phyloP scores from a whole-genome alignment of 768 basidiomycete species.

The Astraeus odoratus region DNA sequence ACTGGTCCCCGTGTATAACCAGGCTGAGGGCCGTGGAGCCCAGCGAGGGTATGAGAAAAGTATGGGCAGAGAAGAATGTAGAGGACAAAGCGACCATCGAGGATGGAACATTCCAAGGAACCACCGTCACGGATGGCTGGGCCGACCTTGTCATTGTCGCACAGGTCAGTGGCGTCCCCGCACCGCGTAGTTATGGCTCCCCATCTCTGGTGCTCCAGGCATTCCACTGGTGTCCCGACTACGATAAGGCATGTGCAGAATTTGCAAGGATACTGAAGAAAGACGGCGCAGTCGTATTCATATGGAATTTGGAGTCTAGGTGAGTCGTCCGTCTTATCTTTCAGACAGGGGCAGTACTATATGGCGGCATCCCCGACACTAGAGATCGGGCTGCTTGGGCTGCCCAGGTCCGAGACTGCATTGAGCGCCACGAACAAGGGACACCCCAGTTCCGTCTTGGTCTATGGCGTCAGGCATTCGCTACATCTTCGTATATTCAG shows the following conservation, averaged over 20 bases:
- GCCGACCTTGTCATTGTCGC: constrained; percentile 77
- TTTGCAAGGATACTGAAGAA: constrained; percentile 79
- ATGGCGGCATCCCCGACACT: too few species aligned
- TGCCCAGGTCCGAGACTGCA: constrained; percentile 57
- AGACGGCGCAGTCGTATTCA: constrained; percentile 57
- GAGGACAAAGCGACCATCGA: constrained; percentile 46
- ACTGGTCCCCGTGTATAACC: constrained; percentile 43
- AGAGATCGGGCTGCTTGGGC: constrained; percentile 70
- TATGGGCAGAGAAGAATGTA: constrained; percentile 50
- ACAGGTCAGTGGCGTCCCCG: constrained; percentile 40
- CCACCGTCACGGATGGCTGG: constrained; percentile 55
- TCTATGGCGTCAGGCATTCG: constrained; percentile 68
- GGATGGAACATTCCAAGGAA: constrained; percentile 66
- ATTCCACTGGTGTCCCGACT: constrained; percentile 91
- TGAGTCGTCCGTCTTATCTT: constrained; percentile 18
- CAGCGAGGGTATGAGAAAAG: constrained; percentile 75
- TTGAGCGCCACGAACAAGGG: constrained; percentile 61
- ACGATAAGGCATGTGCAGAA: constrained; percentile 62
- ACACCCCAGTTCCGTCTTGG: constrained; percentile 79
- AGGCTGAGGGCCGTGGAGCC: constrained; percentile 74
- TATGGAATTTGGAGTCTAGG: constrained; percentile 93
- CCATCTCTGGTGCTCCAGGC: constrained; percentile 43
- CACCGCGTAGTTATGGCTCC: not conserved
- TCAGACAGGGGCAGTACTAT: too few species aligned
- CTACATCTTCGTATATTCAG: constrained; percentile 50